Conservation (phyloP, 768 basidiomycete genomes). For the Rossbeevera mucosa region DNA sequence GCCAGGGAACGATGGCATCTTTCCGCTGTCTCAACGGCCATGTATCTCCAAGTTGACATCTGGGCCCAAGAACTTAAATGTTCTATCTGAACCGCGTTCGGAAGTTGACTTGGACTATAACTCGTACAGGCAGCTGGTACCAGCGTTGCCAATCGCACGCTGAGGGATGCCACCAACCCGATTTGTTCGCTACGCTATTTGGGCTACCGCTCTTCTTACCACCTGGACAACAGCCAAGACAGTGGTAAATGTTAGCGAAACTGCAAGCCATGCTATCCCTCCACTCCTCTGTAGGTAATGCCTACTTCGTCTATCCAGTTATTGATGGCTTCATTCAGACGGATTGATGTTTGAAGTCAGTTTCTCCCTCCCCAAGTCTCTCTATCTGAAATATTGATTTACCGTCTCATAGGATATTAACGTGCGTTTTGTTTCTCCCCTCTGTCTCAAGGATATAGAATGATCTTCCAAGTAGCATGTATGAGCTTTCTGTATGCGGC, state of each 20-base stretch:
- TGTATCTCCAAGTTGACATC: not conserved
- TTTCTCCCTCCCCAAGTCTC: not conserved
- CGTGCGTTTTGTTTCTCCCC: constrained; percentile 34
- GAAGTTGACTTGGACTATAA: too few species aligned
- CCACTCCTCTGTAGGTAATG: constrained; percentile 45
- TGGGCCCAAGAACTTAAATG: not conserved
- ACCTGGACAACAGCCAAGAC: constrained; percentile 11
- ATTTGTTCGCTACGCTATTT: constrained; percentile 1
- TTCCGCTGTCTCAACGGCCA: not conserved
- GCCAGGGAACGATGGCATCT: not conserved
- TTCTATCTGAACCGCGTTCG: too few species aligned
- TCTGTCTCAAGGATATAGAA: not conserved
- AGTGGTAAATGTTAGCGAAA: constrained; percentile 40
- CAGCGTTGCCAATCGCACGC: not conserved
- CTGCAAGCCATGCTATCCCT: constrained; percentile 49
- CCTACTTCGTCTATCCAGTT: not conserved
- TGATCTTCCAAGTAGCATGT: constrained; percentile 31
- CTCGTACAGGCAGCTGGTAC: not conserved
- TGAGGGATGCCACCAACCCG: constrained; percentile 11
- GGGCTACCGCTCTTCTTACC: not conserved
- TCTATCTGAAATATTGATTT: not conserved
- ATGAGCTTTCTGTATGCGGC: constrained; percentile 7
- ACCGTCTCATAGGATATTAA: constrained; percentile 49
- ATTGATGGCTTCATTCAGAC: constrained; percentile 28
- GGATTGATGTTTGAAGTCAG: constrained; percentile 59